These are phyloP conservation scores for Astrothelium subdiscretum DNA, from an alignment of 495 filamentous ascomycete genomes.

Conservation along the genomic window DNA sequence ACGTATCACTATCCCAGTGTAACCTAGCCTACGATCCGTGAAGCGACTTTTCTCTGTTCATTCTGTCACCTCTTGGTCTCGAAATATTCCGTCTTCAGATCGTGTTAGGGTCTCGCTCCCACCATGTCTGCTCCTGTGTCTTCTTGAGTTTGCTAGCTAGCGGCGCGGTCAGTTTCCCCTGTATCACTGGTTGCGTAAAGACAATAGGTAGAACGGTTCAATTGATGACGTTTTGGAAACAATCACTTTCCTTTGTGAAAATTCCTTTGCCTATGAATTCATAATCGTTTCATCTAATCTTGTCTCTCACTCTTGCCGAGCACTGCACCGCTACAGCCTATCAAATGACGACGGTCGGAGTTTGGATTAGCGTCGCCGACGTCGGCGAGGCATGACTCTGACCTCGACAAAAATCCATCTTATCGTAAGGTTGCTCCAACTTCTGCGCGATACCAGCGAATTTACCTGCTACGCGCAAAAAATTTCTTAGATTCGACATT, in stretches of 20 bases:
- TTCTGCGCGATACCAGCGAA: too few relatives aligned
- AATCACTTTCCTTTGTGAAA: background rate
- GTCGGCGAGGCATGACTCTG: too few relatives aligned
- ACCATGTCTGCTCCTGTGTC: background rate
- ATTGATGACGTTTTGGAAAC: conserved; percentile 1
- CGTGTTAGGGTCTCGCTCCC: background rate
- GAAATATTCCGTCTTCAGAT: background rate
- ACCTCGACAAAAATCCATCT: too few relatives aligned
- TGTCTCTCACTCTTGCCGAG: too few relatives aligned
- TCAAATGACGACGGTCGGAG: too few relatives aligned
- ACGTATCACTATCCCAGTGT: background rate
- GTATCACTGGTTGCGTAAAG: background rate
- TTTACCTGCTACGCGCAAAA: background rate
- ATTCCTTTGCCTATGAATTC: background rate
- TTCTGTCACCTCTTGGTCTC: background rate
- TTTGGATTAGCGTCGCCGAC: too few relatives aligned
- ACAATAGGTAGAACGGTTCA: background rate
- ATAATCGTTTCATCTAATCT: background rate
- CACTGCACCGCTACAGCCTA: too few relatives aligned
- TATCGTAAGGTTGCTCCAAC: too few relatives aligned
- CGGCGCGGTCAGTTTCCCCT: background rate
- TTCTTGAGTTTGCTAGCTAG: background rate
- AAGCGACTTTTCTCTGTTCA: background rate
- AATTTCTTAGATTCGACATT: background rate
- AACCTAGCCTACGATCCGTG: background rate